A percentile compares a stretch with the other conserved stretches of the same genome.
These are phyloP conservation scores for Grosmannia clavigera DNA, from an alignment of 2,329 filamentous ascomycete genomes.

Conservation along the genomic window DNA sequence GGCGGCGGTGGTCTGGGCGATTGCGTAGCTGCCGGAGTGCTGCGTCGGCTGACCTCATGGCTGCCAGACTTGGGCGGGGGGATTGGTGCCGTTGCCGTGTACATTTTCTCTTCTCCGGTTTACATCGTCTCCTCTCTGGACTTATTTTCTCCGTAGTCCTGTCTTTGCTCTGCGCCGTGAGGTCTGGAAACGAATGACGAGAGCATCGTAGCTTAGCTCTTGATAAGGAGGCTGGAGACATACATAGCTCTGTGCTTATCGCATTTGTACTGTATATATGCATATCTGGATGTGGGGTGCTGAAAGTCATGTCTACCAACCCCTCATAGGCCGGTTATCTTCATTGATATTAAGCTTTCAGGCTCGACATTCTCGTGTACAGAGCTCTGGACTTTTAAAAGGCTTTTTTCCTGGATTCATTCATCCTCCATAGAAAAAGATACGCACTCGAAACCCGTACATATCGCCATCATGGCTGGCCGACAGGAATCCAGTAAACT, in stretches of 20 bases:
- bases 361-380: background rate
- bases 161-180: background rate
- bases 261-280: background rate
- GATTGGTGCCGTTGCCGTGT: constrained; percentile 47
- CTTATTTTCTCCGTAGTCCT: background rate
- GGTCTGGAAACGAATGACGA: background rate
- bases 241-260: background rate
- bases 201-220: background rate
- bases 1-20: constrained; percentile 31
- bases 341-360: background rate
- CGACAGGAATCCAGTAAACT: constrained; percentile 10
- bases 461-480: constrained; percentile 7
- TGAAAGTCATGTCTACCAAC: background rate
- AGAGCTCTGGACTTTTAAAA: background rate
- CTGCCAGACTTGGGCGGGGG: constrained; percentile 61
- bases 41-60: constrained; percentile 54
- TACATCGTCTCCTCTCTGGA: background rate
- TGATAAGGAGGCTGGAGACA: background rate
- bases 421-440: background rate
- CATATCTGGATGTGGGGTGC: background rate
- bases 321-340: background rate
- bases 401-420: background rate
- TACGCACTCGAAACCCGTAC: background rate
- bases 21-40: constrained; percentile 44
- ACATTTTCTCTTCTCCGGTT: constrained; percentile 18